A percentile compares a stretch with the other conserved stretches of the same genome.
phyloP scores from a whole-genome alignment of 2,329 filamentous ascomycete species.

The Cladorrhinum sp. region DNA sequence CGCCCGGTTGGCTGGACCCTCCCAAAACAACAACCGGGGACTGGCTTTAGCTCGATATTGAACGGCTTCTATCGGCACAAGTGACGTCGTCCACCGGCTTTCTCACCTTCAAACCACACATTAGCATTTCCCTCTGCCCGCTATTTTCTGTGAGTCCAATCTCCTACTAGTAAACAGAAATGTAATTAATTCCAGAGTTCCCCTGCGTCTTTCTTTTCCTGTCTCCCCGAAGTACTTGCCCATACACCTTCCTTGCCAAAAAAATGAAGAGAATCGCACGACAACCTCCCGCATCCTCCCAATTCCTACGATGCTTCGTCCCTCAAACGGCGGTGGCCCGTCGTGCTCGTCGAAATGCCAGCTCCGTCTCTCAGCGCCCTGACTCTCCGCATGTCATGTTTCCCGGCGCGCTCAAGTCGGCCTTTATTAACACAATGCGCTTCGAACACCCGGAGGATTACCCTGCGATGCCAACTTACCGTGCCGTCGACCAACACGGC shows the following conservation, averaged over 20 bases:
- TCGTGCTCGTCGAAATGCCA: not conserved
- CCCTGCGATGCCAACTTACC: conserved; percentile 82
- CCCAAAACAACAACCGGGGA: not conserved
- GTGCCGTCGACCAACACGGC: conserved; percentile 86
- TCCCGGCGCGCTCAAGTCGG: conserved; percentile 91
- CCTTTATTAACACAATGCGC: conserved; percentile 76
- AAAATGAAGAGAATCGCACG: not conserved
- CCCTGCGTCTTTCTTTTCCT: not conserved
- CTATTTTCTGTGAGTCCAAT: too few species aligned
- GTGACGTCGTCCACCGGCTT: conserved; percentile 25
- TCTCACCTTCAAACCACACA: not conserved
- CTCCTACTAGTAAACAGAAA: conserved; percentile 2
- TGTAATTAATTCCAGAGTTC: not conserved
- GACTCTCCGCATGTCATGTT: conserved; percentile 65
- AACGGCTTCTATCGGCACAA: conserved; percentile 30
- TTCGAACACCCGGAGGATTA: conserved; percentile 73
- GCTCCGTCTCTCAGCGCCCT: conserved; percentile 54
- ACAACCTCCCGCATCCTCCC: not conserved
- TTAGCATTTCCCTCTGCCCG: conserved; percentile 9
- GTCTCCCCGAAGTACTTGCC: not conserved
- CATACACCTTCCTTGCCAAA: not conserved
- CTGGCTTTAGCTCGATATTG: not conserved
- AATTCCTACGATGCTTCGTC: not conserved
- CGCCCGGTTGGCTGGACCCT: not conserved
- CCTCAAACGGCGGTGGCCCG: not conserved